Conservation (phyloP, 2,329 filamentous ascomycete genomes). For the Neofusicoccum cordaticola region DNA sequence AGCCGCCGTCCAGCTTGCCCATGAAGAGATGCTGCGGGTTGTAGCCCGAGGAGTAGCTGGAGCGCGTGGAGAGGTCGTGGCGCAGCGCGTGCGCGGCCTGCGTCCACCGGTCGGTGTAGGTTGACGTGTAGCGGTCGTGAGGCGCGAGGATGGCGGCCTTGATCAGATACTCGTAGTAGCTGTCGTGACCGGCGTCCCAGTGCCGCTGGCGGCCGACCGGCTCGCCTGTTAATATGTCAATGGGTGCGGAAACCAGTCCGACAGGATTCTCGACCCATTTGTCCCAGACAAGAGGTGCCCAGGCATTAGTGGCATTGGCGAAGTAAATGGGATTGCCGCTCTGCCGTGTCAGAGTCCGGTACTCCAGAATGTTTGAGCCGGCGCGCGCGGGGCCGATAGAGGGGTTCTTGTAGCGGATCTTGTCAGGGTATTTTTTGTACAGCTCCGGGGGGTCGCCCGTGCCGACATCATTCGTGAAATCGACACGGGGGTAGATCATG, state of each 20-base stretch:
- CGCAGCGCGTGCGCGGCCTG: slow-evolving; percentile 36
- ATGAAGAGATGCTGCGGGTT: slow-evolving; percentile 41
- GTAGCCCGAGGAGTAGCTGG: slow-evolving; percentile 31
- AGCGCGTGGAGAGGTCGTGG: slow-evolving; percentile 35
- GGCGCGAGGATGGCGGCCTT: slow-evolving; percentile 41
- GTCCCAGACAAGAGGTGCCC: slow-evolving; percentile 46
- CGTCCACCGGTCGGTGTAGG: slow-evolving; percentile 34
- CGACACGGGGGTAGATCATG: slow-evolving; percentile 45
- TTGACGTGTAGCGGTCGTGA: slow-evolving; percentile 32
- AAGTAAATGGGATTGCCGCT: slow-evolving; percentile 41
- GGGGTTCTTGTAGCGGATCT: slow-evolving; percentile 34
- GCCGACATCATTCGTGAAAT: slow-evolving; percentile 38
- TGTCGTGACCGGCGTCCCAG: slow-evolving; percentile 46
- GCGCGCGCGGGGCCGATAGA: slow-evolving; percentile 41
- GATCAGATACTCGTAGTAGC: slow-evolving; percentile 43
- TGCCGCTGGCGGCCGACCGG: slow-evolving; percentile 39
- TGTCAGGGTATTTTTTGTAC: slow-evolving; percentile 28
- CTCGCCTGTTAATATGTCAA: slow-evolving; percentile 43
- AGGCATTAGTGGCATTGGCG: slow-evolving; percentile 42
- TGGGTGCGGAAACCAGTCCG: slow-evolving; percentile 42
- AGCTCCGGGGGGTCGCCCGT: slow-evolving; percentile 29
- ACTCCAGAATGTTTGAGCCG: slow-evolving; percentile 46
- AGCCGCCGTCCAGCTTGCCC: slow-evolving; percentile 30
- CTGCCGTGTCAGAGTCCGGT: slow-evolving; percentile 40
- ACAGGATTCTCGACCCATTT: slow-evolving; percentile 38